Evolutionary conservation across 139 green algal genomes (phyloP).

Genomic region (Micromonas pusilla): DNA sequence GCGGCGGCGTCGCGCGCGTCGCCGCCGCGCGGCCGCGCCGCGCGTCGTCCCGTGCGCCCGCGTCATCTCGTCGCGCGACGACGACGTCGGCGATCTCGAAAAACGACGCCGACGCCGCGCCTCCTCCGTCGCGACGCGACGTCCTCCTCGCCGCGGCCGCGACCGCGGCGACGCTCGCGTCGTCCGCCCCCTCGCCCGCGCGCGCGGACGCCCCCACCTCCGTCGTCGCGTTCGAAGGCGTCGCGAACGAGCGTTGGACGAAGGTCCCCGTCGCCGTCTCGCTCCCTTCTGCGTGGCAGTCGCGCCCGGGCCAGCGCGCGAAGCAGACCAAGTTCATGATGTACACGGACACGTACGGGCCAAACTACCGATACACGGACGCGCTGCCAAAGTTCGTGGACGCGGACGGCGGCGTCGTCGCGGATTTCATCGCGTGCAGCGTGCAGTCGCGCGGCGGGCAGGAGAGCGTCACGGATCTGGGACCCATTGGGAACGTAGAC

Average conservation of each 20-base stretch:
- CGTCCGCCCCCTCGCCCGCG: not conserved
- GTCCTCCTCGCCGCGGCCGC: not conserved
- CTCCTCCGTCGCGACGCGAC: not conserved
- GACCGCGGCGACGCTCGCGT: not conserved
- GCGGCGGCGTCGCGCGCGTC: no score
- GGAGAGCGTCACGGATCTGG: not conserved
- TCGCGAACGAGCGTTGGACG: constrained; percentile 1
- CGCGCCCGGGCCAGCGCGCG: constrained; percentile 6
- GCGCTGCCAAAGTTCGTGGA: not conserved
- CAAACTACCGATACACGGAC: constrained; percentile 1
- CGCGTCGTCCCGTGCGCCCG: no score
- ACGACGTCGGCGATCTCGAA: no score
- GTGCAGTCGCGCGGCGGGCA: constrained; percentile 2
- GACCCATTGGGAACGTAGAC: not conserved
- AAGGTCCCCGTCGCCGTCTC: not conserved
- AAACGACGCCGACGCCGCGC: no score
- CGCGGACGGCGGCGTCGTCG: not conserved
- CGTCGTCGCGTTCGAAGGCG: not conserved
- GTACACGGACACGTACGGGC: constrained; percentile 19
- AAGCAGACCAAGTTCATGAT: not conserved
- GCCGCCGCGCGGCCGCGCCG: no score
- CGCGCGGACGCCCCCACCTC: not conserved
- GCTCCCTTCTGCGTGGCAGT: not conserved
- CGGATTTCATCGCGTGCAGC: not conserved
- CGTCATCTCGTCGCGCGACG: no score